phyloP scores from a whole-genome alignment of 495 filamentous ascomycete genomes.

The Cercophora sp. region DNA sequence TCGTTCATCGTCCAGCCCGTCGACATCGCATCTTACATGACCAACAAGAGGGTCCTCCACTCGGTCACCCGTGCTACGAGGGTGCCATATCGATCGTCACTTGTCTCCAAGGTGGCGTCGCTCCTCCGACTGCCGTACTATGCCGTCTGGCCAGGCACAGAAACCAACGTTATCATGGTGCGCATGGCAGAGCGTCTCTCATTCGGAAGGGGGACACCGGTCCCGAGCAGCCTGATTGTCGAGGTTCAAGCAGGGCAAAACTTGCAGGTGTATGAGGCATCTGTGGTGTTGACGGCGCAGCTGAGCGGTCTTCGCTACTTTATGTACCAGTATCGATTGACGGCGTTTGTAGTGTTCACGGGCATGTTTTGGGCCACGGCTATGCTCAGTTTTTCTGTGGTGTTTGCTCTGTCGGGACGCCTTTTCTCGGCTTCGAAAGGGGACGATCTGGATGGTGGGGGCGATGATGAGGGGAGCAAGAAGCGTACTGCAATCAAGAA shows the following conservation, averaged over 20 bases:
- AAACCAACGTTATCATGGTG: constrained; percentile 56
- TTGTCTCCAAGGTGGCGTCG: constrained; percentile 35
- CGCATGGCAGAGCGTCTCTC: constrained; percentile 66
- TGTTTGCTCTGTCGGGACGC: constrained; percentile 9
- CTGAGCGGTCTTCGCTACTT: constrained; percentile 75
- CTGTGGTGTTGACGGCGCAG: constrained; percentile 63
- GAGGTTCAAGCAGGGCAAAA: constrained; percentile 63
- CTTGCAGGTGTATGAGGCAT: constrained; percentile 71
- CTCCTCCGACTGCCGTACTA: constrained; percentile 43
- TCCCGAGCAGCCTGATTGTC: constrained; percentile 57
- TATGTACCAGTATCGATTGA: constrained; percentile 75
- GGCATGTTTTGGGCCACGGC: constrained; percentile 70
- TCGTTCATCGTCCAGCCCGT: constrained; percentile 2
- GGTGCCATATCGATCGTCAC: constrained; percentile 37
- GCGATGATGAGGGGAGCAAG: background rate
- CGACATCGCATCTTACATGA: constrained; percentile 15
- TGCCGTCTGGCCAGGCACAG: constrained; percentile 37
- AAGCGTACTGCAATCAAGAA: constrained; percentile 25
- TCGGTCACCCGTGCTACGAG: constrained; percentile 35
- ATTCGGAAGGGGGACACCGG: constrained; percentile 55
- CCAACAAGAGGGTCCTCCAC: constrained; percentile 30
- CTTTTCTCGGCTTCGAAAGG: constrained; percentile 4
- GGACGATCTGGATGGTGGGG: background rate
- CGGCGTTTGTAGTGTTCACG: constrained; percentile 64
- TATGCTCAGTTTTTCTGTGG: constrained; percentile 55